Conservation (phyloP, 108 stramenopile genomes). For the Epipyxis sp. region DNA sequence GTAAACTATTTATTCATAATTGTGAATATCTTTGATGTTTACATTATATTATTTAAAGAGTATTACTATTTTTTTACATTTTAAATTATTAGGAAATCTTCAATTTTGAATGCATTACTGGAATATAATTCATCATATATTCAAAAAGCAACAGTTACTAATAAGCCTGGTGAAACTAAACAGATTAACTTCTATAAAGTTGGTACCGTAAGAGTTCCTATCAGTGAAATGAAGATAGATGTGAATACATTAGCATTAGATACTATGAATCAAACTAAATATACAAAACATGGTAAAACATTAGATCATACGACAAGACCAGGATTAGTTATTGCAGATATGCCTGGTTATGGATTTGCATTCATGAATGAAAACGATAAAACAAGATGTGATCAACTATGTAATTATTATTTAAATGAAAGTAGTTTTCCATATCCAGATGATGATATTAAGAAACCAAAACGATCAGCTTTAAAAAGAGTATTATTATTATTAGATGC, state of each 20-base stretch:
- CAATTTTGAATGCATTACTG: slow-evolving; percentile 9
- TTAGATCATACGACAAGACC: not conserved
- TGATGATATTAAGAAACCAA: slow-evolving; percentile 10
- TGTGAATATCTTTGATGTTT: too few relatives aligned
- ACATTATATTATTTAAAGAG: too few relatives aligned
- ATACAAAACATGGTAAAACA: not conserved
- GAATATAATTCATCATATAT: not conserved
- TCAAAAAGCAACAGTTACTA: not conserved
- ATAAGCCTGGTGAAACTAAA: slow-evolving; percentile 5
- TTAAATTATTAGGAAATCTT: too few relatives aligned
- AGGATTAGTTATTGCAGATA: slow-evolving; percentile 40
- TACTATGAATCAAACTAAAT: not conserved
- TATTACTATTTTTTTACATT: too few relatives aligned
- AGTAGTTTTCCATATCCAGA: slow-evolving; percentile 39
- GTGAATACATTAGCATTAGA: not conserved
- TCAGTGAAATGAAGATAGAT: not conserved
- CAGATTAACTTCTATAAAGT: not conserved
- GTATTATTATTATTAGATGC: slow-evolving; percentile 46
- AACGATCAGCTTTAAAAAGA: slow-evolving; percentile 9
- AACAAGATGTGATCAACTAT: slow-evolving; percentile 12
- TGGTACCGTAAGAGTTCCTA: not conserved
- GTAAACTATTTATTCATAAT: too few relatives aligned
- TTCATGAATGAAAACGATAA: slow-evolving; percentile 40
- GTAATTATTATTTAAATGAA: slow-evolving; percentile 37
- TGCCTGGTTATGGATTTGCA: slow-evolving; percentile 50